Percentiles rank a stretch among this genome's conserved stretches.
Conservation (phyloP, 2,329 filamentous ascomycete genomes). For the Keithomyces neogunnii region DNA sequence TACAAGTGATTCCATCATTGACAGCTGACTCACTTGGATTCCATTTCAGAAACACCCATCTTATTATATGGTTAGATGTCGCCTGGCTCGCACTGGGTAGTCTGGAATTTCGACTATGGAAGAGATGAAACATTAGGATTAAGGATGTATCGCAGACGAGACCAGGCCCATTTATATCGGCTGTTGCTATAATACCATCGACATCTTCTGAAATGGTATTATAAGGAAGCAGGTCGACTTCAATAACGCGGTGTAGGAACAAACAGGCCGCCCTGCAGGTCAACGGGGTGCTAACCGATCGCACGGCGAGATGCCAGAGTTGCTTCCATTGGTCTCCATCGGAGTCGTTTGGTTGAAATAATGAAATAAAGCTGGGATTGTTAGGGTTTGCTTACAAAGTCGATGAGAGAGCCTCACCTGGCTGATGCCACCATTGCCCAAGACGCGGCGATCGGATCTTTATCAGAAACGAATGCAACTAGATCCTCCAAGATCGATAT, state of each 20-base stretch:
- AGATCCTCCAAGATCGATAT: slow-evolving; percentile 50
- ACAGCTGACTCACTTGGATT: slow-evolving; percentile 54
- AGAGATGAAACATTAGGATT: slow-evolving; percentile 60
- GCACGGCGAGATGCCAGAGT: slow-evolving; percentile 65
- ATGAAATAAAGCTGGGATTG: slow-evolving; percentile 22
- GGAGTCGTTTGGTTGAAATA: slow-evolving; percentile 24
- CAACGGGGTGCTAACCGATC: slow-evolving; percentile 59
- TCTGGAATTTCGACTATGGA: slow-evolving; percentile 57
- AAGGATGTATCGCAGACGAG: slow-evolving; percentile 72
- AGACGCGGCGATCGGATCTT: slow-evolving; percentile 55
- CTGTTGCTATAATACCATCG: slow-evolving; percentile 63
- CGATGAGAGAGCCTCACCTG: slow-evolving; percentile 44
- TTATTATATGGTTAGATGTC: slow-evolving; percentile 63
- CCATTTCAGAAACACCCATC: slow-evolving; percentile 80
- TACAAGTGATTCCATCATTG: background rate
- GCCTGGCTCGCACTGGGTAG: slow-evolving; percentile 60
- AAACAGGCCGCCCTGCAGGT: slow-evolving; percentile 72
- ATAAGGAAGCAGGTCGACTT: slow-evolving; percentile 57
- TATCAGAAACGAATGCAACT: slow-evolving; percentile 54
- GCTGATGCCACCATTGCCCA: slow-evolving; percentile 83
- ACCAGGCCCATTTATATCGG: slow-evolving; percentile 75
- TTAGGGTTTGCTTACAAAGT: slow-evolving; percentile 12
- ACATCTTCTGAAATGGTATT: slow-evolving; percentile 59
- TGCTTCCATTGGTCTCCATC: slow-evolving; percentile 52
- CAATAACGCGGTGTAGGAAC: slow-evolving; percentile 60